Conservation (phyloP, 1,284 basidiomycete species). For the Tremellales sp. region DNA sequence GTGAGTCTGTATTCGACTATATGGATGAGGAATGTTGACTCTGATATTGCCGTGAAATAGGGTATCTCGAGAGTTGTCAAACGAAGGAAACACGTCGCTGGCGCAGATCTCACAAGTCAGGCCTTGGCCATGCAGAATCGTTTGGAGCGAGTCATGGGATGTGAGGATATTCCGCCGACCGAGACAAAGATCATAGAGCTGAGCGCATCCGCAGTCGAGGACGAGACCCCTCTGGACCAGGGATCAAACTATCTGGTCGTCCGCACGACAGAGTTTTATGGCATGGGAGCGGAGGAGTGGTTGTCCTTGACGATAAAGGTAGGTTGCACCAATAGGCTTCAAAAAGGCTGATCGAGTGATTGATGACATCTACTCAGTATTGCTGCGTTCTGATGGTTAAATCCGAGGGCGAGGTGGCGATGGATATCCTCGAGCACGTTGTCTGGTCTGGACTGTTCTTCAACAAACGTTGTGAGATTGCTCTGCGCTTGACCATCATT, state of each 20-base stretch:
- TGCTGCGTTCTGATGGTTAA: conserved; percentile 67
- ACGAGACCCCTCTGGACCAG: conserved; percentile 37
- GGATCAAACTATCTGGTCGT: conserved; percentile 22
- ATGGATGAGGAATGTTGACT: not conserved
- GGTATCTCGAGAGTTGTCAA: conserved; percentile 42
- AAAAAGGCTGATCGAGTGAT: not conserved
- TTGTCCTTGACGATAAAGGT: conserved; percentile 79
- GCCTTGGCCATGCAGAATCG: conserved; percentile 42
- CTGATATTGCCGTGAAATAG: conserved; percentile 4
- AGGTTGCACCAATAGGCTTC: conserved; percentile 19
- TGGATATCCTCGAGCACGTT: conserved; percentile 76
- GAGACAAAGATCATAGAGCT: not conserved
- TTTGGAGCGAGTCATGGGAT: conserved; percentile 41
- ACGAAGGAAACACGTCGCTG: conserved; percentile 12
- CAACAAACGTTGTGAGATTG: conserved; percentile 61
- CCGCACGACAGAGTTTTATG: conserved; percentile 59
- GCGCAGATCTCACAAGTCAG: conserved; percentile 30
- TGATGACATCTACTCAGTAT: conserved; percentile 58
- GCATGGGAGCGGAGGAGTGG: conserved; percentile 83
- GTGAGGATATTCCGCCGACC: conserved; percentile 14
- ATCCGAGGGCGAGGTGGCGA: conserved; percentile 62
- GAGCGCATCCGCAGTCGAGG: conserved; percentile 28
- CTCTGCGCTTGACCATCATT: conserved; percentile 66
- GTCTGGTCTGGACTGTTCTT: conserved; percentile 73
- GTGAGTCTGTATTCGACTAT: conserved; percentile 50